Conservation (phyloP, 2,329 filamentous ascomycete species). For the Aureobasidium zeae region DNA sequence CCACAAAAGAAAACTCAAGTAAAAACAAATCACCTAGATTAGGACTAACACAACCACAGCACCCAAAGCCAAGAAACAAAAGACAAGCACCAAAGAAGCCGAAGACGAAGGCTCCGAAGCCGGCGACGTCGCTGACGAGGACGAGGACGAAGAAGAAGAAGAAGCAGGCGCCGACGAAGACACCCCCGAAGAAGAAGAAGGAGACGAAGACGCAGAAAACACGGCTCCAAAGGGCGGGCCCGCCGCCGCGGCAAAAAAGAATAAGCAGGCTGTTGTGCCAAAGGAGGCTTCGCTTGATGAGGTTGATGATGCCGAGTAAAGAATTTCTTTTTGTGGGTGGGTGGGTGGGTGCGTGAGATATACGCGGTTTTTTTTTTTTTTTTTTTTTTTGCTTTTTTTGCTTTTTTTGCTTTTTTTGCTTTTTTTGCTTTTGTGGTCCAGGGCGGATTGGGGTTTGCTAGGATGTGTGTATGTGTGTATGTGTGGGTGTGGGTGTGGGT, state of each 20-base stretch:
- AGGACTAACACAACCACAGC: neutral
- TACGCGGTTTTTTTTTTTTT: too few species aligned
- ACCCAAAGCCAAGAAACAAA: constrained; percentile 17
- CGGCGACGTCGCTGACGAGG: neutral
- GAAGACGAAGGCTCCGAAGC: neutral
- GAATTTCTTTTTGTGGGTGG: too few species aligned
- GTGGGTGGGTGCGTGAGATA: too few species aligned
- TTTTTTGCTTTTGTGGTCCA: too few species aligned
- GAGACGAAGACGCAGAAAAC: constrained; percentile 22
- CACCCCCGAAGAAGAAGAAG: constrained; percentile 20
- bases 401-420: too few species aligned
- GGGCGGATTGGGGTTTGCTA: too few species aligned
- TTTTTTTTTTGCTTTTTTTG: too few species aligned
- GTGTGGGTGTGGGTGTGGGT: too few species aligned
- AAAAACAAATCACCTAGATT: too few species aligned
- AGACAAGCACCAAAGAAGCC: constrained; percentile 26
- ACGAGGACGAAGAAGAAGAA: constrained; percentile 13
- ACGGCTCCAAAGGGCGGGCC: constrained; percentile 24
- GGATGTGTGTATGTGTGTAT: too few species aligned
- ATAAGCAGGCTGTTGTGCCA: constrained; percentile 24
- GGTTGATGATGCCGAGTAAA: constrained; percentile 23
- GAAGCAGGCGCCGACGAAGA: constrained; percentile 19
- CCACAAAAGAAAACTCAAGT: too few species aligned
- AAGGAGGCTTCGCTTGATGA: constrained; percentile 27
- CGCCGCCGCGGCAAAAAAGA: constrained; percentile 24